These are phyloP conservation scores for Colletotrichum orbiculare DNA, from an alignment of 2,329 filamentous ascomycete genomes.

Conservation along the genomic window DNA sequence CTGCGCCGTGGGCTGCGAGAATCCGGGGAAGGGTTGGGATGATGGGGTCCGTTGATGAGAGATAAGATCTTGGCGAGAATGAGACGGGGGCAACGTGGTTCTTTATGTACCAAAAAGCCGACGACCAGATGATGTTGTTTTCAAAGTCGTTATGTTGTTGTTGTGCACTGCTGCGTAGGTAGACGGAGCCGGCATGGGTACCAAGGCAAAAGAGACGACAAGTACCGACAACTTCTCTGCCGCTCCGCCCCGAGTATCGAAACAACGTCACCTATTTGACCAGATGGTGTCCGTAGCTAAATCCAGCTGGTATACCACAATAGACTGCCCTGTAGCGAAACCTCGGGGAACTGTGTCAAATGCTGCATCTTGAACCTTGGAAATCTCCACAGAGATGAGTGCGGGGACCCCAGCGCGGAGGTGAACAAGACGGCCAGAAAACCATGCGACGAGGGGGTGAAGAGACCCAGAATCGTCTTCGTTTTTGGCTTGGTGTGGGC, in stretches of 20 bases:
- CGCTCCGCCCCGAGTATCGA: not conserved
- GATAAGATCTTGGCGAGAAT: not conserved
- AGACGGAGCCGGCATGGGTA: not conserved
- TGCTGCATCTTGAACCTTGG: slow-evolving; percentile 20
- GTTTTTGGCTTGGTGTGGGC: not conserved
- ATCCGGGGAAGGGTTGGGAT: not conserved
- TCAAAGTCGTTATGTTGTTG: slow-evolving; percentile 9
- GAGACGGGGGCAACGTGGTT: slow-evolving; percentile 15
- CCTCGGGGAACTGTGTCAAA: slow-evolving; percentile 29
- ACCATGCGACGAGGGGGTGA: slow-evolving; percentile 2
- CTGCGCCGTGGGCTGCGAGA: not conserved
- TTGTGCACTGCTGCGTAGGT: not conserved
- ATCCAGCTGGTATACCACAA: no score
- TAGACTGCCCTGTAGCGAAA: slow-evolving; percentile 2
- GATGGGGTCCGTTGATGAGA: slow-evolving; percentile 2
- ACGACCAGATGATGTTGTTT: no score
- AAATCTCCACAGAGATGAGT: slow-evolving; percentile 16
- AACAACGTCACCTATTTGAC: slow-evolving; percentile 33
- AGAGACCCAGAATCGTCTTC: not conserved
- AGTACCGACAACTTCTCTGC: not conserved
- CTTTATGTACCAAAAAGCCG: slow-evolving; percentile 11
- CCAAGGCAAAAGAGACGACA: not conserved
- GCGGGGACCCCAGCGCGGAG: slow-evolving; percentile 35
- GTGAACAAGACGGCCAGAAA: slow-evolving; percentile 9
- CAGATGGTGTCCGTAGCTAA: no score